phyloP scores from a whole-genome alignment of 2,329 filamentous ascomycete species.

The Teratosphaeriaceae sp. region DNA sequence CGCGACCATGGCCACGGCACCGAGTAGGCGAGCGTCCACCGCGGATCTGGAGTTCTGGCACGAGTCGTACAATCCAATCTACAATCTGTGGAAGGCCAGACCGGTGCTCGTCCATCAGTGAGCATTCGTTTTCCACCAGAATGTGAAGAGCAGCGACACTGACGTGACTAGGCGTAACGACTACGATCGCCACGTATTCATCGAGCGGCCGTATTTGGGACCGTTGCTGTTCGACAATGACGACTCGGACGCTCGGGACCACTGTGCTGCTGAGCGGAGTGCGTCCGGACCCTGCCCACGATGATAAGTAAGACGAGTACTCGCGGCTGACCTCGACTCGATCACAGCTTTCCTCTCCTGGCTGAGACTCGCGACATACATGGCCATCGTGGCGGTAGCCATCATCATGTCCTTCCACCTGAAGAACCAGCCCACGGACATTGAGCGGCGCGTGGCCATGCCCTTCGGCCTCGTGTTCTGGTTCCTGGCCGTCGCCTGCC shows the following conservation, averaged over 20 bases:
- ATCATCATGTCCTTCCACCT: conserved; percentile 93
- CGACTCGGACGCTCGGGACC: conserved; percentile 66
- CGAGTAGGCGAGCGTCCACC: conserved; percentile 7
- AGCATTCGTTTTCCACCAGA: too few relatives aligned
- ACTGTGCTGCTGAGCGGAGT: conserved; percentile 72
- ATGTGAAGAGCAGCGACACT: too few relatives aligned
- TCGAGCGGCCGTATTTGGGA: conserved; percentile 56
- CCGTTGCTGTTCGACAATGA: conserved; percentile 69
- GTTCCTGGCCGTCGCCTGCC: conserved; percentile 68
- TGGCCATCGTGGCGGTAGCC: conserved; percentile 81
- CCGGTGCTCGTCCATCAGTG: conserved; percentile 47
- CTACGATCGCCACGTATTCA: conserved; percentile 46
- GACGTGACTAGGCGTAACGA: conserved; percentile 32
- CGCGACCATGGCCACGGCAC: conserved; percentile 3
- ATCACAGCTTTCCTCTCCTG: conserved; percentile 67
- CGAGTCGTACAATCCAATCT: conserved; percentile 44
- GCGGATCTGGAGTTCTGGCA: conserved; percentile 23
- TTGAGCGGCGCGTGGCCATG: conserved; percentile 71
- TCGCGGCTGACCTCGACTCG: neutral
- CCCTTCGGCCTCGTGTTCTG: conserved; percentile 88
- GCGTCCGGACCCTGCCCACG: conserved; percentile 11
- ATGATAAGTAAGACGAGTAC: neutral
- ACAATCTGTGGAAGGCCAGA: conserved; percentile 42
- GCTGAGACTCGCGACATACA: conserved; percentile 81
- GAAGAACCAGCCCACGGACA: conserved; percentile 58